Percentiles rank a stretch among this genome's conserved stretches.
Evolutionary conservation across 306 rosid genomes (phyloP).

Genomic region (Cicer chorassanicum): DNA sequence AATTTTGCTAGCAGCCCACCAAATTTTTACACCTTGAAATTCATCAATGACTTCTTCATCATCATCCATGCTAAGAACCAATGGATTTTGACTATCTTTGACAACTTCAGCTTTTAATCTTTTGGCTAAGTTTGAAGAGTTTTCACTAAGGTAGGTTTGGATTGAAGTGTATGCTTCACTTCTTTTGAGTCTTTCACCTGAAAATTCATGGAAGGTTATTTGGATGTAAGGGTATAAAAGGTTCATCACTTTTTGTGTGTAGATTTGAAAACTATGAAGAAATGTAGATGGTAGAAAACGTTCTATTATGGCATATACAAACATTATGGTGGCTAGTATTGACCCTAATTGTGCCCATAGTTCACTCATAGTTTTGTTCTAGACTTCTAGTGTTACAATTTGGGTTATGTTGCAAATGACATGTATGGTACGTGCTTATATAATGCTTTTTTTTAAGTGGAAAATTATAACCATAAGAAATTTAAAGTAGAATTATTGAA

Average conservation of each 20-base stretch:
- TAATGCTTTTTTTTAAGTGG: neutral
- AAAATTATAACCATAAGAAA: no score
- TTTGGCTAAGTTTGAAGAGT: constrained; percentile 53
- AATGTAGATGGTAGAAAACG: constrained; percentile 51
- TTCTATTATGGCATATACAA: constrained; percentile 47
- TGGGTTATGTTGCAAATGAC: constrained; percentile 6
- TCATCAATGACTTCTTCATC: constrained; percentile 62
- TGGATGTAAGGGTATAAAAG: constrained; percentile 56
- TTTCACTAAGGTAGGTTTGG: constrained; percentile 53
- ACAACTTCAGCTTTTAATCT: constrained; percentile 62
- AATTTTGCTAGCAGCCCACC: constrained; percentile 56
- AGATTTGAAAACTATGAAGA: constrained; percentile 36
- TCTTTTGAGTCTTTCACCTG: constrained; percentile 47
- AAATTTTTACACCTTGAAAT: constrained; percentile 51
- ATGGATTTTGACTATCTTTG: constrained; percentile 53
- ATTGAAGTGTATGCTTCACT: constrained; percentile 57
- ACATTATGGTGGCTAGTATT: constrained; percentile 51
- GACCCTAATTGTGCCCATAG: constrained; percentile 54
- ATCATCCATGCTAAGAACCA: constrained; percentile 60
- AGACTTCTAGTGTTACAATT: neutral
- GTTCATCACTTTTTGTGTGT: constrained; percentile 20
- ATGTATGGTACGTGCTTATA: constrained; percentile 18
- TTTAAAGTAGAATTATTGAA: no score
- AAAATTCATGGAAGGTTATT: constrained; percentile 60
- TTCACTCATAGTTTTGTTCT: constrained; percentile 26